A percentile compares a stretch with the other conserved stretches of the same genome.
phyloP scores from a whole-genome alignment of 2,329 filamentous ascomycete species.

The Cladosporium sp. region DNA sequence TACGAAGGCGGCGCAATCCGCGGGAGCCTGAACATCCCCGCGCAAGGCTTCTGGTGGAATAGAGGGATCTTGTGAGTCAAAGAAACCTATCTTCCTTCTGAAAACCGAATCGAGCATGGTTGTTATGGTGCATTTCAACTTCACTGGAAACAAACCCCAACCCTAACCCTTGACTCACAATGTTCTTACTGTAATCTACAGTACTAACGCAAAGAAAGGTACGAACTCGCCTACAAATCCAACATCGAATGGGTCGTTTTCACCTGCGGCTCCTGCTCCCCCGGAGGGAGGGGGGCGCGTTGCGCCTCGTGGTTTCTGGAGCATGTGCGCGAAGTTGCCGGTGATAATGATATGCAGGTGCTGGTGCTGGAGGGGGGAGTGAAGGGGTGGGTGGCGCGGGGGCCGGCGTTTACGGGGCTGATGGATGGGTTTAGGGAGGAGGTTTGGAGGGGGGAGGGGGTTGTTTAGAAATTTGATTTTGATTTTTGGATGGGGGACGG shows the following conservation, averaged over 20 bases:
- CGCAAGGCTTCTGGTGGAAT: constrained; percentile 45
- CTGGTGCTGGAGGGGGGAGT: constrained; percentile 40
- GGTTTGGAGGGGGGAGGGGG: constrained; percentile 37
- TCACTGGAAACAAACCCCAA: not conserved
- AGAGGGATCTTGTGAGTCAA: constrained; percentile 32
- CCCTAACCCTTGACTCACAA: not conserved
- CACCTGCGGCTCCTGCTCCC: constrained; percentile 35
- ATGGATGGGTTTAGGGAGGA: constrained; percentile 38
- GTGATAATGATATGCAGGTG: constrained; percentile 37
- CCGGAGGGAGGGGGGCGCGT: constrained; percentile 28
- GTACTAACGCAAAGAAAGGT: no score
- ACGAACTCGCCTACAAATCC: constrained; percentile 40
- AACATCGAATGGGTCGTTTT: constrained; percentile 44
- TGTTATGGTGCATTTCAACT: no score
- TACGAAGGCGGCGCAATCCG: constrained; percentile 43
- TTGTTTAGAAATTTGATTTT: no score
- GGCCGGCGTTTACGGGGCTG: constrained; percentile 32
- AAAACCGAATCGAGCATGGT: no score
- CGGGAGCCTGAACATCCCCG: constrained; percentile 45
- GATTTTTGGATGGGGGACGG: no score
- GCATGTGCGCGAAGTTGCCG: constrained; percentile 28
- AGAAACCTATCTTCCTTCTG: not conserved
- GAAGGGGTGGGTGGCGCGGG: constrained; percentile 43
- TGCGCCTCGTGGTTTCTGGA: constrained; percentile 35
- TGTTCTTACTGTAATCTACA: not conserved